A percentile compares a stretch with the other conserved stretches of the same genome.
These are phyloP conservation scores for Monosporozyma servazzii DNA, from an alignment of 805 yeast genomes.

Conservation along the genomic window DNA sequence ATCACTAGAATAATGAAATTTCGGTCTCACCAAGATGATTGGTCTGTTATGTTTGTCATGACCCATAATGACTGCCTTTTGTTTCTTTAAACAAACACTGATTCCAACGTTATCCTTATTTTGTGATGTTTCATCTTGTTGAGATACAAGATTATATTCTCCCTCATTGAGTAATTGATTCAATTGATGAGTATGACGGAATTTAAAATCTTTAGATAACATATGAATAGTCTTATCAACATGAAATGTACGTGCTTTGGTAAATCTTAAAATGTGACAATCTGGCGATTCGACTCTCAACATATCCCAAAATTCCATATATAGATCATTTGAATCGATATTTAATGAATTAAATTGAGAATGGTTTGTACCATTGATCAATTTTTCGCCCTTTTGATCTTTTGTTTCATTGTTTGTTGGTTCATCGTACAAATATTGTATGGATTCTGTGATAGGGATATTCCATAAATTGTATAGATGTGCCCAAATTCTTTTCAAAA, in stretches of 20 bases:
- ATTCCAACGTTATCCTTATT: constrained; percentile 33
- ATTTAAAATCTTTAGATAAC: constrained; percentile 62
- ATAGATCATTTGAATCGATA: constrained; percentile 44
- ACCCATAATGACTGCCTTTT: constrained; percentile 71
- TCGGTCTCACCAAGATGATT: constrained; percentile 70
- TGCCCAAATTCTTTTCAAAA: constrained; percentile 65
- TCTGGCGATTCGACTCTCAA: constrained; percentile 76
- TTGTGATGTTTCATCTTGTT: too few relatives aligned
- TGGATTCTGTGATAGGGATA: constrained; percentile 15
- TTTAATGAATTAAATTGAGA: constrained; percentile 29
- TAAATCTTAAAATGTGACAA: constrained; percentile 60
- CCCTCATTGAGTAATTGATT: constrained; percentile 60
- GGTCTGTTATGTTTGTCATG: constrained; percentile 68
- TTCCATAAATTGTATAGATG: constrained; percentile 54
- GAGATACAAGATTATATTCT: constrained; percentile 51
- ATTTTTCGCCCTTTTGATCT: constrained; percentile 5
- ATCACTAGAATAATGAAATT: constrained; percentile 59
- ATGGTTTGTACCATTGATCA: not conserved
- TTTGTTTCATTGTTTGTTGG: constrained; percentile 4
- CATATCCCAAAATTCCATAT: constrained; percentile 48
- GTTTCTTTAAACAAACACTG: constrained; percentile 38
- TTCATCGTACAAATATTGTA: constrained; percentile 5
- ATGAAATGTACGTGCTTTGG: constrained; percentile 84
- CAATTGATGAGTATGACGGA: constrained; percentile 63
- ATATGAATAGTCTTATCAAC: constrained; percentile 57